These are phyloP conservation scores for Entomophthora muscae DNA, from an alignment of 371 early-diverging fungal species.

Conservation along the genomic window DNA sequence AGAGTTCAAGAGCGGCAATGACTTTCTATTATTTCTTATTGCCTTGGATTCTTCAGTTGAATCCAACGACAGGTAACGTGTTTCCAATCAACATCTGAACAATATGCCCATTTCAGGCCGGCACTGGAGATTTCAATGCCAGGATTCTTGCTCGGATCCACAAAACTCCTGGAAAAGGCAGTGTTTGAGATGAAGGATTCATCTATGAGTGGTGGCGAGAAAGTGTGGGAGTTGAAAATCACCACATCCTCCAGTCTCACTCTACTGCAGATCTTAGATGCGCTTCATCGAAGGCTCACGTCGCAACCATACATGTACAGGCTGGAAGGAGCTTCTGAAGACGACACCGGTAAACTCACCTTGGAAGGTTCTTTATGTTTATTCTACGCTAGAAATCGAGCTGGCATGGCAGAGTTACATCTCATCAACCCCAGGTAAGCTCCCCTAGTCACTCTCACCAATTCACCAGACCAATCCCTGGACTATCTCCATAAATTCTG, in stretches of 20 bases:
- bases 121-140: background rate
- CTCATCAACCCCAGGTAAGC: too few relatives aligned
- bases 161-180: background rate
- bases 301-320: background rate
- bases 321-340: too few relatives aligned
- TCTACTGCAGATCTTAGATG: background rate
- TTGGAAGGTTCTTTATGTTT: too few relatives aligned
- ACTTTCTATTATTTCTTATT: background rate
- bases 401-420: too few relatives aligned
- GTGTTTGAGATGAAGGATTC: background rate
- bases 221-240: background rate
- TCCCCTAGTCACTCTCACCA: too few relatives aligned
- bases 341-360: too few relatives aligned
- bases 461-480: too few relatives aligned
- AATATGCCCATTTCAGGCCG: background rate
- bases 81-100: background rate
- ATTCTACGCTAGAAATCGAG: too few relatives aligned
- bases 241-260: background rate
- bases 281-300: background rate
- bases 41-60: background rate
- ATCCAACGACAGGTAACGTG: background rate
- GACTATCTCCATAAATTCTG: too few relatives aligned
- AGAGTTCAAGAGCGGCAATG: background rate
- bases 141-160: background rate
- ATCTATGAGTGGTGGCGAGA: background rate